These are phyloP conservation scores for Scenedesmus sp. DNA, from an alignment of 163 green algal genomes.

Conservation along the genomic window DNA sequence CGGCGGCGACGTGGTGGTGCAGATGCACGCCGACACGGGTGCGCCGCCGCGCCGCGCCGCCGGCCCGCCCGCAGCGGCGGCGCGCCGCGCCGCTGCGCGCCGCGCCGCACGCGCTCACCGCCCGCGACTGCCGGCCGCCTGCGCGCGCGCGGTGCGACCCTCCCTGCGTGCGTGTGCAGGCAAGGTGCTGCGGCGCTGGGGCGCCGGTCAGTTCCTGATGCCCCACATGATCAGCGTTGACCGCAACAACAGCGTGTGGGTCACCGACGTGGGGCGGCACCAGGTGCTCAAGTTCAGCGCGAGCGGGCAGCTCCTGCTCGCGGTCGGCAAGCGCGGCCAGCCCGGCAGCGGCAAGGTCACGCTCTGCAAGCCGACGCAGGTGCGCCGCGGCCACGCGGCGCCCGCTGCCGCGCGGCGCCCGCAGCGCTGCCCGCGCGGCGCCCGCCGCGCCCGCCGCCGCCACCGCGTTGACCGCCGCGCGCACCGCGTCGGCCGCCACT, in stretches of 20 bases:
- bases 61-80: too few species aligned
- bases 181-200: conserved; percentile 57
- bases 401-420: too few species aligned
- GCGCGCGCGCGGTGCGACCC: too few species aligned
- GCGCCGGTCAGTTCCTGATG: conserved; percentile 72
- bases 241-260: conserved; percentile 75
- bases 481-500: too few species aligned
- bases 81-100: too few species aligned
- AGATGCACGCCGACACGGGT: conserved; percentile 69
- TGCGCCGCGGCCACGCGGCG: conserved; percentile 29
- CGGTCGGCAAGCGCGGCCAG: conserved; percentile 55
- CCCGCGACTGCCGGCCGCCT: too few species aligned
- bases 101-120: too few species aligned
- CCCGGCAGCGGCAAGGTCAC: conserved; percentile 48
- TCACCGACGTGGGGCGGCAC: conserved; percentile 79
- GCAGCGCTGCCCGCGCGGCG: too few species aligned
- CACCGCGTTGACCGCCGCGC: too few species aligned
- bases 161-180: conserved; percentile 17
- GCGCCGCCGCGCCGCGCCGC: too few species aligned
- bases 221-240: conserved; percentile 84
- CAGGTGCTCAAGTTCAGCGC: conserved; percentile 69
- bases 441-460: too few species aligned
- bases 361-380: conserved; percentile 83
- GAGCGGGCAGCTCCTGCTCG: conserved; percentile 60
- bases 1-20: conserved; percentile 53